phyloP scores from a whole-genome alignment of 2,329 filamentous ascomycete genomes.

The Corynespora cassiicola region DNA sequence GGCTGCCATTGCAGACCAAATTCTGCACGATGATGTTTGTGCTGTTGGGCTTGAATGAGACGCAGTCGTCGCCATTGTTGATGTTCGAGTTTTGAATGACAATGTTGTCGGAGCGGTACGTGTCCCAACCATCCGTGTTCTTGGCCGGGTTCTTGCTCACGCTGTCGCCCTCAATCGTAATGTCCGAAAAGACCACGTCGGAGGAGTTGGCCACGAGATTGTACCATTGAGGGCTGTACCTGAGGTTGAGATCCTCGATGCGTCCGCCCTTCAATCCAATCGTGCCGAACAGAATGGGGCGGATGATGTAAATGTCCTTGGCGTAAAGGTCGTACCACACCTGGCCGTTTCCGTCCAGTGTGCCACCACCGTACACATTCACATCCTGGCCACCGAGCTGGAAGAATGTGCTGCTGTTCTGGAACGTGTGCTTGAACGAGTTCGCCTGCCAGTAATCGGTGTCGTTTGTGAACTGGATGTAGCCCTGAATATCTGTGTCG shows the following conservation, averaged over 20 bases:
- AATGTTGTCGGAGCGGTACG: slow-evolving; percentile 66
- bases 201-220: slow-evolving; percentile 71
- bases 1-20: slow-evolving; percentile 71
- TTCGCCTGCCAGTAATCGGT: slow-evolving; percentile 73
- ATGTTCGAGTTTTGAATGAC: slow-evolving; percentile 72
- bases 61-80: slow-evolving; percentile 73
- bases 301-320: slow-evolving; percentile 61
- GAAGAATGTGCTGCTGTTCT: slow-evolving; percentile 73
- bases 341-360: slow-evolving; percentile 69
- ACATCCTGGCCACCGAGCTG: slow-evolving; percentile 70
- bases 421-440: slow-evolving; percentile 69
- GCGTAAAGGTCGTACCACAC: slow-evolving; percentile 70
- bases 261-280: slow-evolving; percentile 64
- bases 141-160: slow-evolving; percentile 62
- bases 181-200: slow-evolving; percentile 68
- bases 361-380: slow-evolving; percentile 71
- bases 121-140: slow-evolving; percentile 72
- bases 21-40: slow-evolving; percentile 73
- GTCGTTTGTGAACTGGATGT: slow-evolving; percentile 69
- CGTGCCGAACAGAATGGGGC: slow-evolving; percentile 65
- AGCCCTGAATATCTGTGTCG: slow-evolving; percentile 66
- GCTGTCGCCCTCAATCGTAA: slow-evolving; percentile 64
- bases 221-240: slow-evolving; percentile 68
- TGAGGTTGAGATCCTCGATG: slow-evolving; percentile 66
- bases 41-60: slow-evolving; percentile 77